A percentile compares a stretch with the other conserved stretches of the same genome.
Conservation (phyloP, 192 early-diverging fungal species). For the Entrophospora sp. region DNA sequence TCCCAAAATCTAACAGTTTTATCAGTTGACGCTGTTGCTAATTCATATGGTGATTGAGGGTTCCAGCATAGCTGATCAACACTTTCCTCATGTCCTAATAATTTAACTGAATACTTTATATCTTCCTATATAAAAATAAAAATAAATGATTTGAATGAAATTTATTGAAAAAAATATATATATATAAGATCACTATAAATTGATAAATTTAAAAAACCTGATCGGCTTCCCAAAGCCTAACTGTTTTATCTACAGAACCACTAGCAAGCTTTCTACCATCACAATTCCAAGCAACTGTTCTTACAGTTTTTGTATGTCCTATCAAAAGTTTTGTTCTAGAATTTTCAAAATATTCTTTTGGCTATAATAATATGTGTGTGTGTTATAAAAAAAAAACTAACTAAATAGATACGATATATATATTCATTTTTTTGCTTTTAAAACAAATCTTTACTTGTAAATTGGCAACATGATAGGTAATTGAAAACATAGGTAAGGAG, state of each 20-base stretch:
- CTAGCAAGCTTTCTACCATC: conserved; percentile 60
- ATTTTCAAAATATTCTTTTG: conserved; percentile 14
- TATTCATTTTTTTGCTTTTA: no score
- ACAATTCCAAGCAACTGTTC: conserved; percentile 68
- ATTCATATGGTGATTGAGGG: conserved; percentile 57
- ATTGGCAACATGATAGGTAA: conserved; percentile 93
- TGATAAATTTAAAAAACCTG: background rate
- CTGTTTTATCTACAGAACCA: conserved; percentile 68
- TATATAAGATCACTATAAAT: background rate
- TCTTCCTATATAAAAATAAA: conserved; percentile 33
- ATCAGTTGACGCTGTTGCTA: conserved; percentile 72
- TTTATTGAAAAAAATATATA: background rate
- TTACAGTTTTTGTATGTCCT: conserved; percentile 32
- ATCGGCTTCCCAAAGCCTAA: conserved; percentile 53
- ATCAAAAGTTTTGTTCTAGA: conserved; percentile 2
- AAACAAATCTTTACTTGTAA: conserved; percentile 49
- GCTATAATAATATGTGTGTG: no score
- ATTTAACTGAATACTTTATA: conserved; percentile 48
- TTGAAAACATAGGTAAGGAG: conserved; percentile 86
- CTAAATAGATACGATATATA: no score
- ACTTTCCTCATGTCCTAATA: conserved; percentile 68
- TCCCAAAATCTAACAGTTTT: conserved; percentile 78
- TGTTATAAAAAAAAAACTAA: no score
- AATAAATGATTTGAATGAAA: no score
- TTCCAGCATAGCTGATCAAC: conserved; percentile 76